Evolutionary conservation across 208 protist species (phyloP).

Genomic region (Crithidia mellificae): DNA sequence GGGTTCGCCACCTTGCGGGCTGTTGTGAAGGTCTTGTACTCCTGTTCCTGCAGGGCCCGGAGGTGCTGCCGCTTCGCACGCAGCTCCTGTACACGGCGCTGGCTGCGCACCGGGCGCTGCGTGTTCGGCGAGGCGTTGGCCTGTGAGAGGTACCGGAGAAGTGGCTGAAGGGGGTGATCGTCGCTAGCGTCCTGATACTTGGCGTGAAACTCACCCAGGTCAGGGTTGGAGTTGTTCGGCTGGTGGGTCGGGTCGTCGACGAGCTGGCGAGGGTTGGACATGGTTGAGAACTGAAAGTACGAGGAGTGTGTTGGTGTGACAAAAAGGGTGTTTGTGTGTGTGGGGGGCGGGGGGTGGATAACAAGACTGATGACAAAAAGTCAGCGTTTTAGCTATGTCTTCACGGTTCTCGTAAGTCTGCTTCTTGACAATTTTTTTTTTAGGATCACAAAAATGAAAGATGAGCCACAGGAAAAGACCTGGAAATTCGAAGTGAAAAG

Average conservation of each 20-base stretch:
- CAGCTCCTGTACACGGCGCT: too few relatives aligned
- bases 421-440: too few relatives aligned
- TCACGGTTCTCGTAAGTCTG: too few relatives aligned
- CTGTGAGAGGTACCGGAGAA: conserved; percentile 2
- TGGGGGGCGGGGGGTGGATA: neutral
- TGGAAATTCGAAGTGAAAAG: neutral
- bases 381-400: too few relatives aligned
- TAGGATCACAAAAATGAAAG: too few relatives aligned
- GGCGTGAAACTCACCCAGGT: conserved; percentile 6
- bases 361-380: neutral
- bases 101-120: neutral
- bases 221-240: conserved; percentile 1
- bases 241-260: conserved; percentile 9
- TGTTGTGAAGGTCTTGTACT: neutral
- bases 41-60: conserved; percentile 6
- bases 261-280: neutral
- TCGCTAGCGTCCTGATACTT: conserved; percentile 2
- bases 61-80: too few relatives aligned
- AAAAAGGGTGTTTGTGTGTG: too few relatives aligned
- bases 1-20: conserved; percentile 29
- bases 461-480: neutral
- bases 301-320: too few relatives aligned
- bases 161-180: neutral
- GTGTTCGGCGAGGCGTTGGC: neutral
- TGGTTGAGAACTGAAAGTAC: neutral